Percentiles rank a stretch among this genome's conserved stretches.
Evolutionary conservation across 306 rosid species (phyloP).

Genomic region (Sicyos baderoa): DNA sequence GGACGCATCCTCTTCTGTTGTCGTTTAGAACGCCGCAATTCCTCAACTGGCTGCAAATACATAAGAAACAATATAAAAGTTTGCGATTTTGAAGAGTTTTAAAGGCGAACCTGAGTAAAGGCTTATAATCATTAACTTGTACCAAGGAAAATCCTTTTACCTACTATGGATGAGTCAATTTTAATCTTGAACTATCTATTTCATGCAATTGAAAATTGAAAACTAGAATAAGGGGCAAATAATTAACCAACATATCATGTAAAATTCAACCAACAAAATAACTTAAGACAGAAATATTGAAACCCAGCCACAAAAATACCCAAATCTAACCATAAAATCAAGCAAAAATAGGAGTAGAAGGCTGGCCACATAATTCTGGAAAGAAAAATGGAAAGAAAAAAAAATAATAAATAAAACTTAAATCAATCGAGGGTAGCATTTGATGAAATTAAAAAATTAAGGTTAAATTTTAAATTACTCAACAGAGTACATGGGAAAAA

Average conservation of each 20-base stretch:
- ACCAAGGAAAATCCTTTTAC: neutral
- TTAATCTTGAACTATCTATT: neutral
- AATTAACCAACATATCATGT: neutral
- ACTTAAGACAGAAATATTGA: neutral
- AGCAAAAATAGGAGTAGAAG: neutral
- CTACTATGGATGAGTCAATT: neutral
- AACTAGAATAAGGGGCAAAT: neutral
- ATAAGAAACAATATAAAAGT: neutral
- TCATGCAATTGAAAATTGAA: neutral
- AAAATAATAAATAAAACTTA: too few species aligned
- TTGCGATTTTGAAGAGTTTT: neutral
- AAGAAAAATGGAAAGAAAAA: neutral
- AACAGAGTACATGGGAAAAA: neutral
- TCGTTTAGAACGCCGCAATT: constrained; percentile 14
- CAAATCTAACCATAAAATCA: neutral
- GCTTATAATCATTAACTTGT: neutral
- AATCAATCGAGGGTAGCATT: neutral
- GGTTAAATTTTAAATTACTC: neutral
- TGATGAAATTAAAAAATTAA: neutral
- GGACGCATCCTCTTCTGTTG: constrained; percentile 11
- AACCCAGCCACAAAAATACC: neutral
- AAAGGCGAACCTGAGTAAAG: neutral
- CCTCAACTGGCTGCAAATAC: constrained; percentile 3
- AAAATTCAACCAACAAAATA: neutral
- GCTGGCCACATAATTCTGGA: neutral